Conservation (phyloP, 305 asterid genomes). For the Fraxinus sp. region DNA sequence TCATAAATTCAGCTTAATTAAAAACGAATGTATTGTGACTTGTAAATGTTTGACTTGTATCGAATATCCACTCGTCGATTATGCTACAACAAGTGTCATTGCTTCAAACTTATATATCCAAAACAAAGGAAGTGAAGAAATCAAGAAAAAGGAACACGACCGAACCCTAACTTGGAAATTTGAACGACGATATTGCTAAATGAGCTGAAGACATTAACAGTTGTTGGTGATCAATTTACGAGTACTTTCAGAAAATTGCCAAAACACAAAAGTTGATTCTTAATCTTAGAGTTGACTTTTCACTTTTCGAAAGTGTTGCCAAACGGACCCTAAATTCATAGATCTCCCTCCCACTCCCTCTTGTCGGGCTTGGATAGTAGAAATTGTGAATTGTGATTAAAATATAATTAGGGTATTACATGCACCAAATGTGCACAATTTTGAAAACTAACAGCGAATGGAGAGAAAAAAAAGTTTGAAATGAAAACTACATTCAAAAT, state of each 20-base stretch:
- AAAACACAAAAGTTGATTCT: neutral
- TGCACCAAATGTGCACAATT: slow-evolving; percentile 30
- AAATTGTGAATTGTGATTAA: neutral
- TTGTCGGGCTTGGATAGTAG: neutral
- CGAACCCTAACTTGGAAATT: neutral
- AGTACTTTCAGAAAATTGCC: neutral
- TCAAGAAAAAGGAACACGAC: neutral
- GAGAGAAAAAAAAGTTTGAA: neutral
- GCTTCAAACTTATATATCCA: too few relatives aligned
- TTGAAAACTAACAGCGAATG: neutral
- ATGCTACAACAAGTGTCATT: neutral
- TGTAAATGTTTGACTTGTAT: neutral
- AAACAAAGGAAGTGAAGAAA: neutral
- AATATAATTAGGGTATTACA: neutral
- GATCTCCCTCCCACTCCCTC: neutral
- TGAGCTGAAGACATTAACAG: too few relatives aligned
- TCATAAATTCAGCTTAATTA: neutral
- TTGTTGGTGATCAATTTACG: neutral
- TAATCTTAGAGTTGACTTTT: neutral
- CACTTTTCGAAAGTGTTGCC: neutral
- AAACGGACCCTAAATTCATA: neutral
- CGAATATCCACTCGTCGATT: neutral
- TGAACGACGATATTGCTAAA: too few relatives aligned
- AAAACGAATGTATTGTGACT: neutral
- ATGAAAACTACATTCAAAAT: neutral